Evolutionary conservation across 164 flowering plant genomes (phyloP).

Genomic region (Euptelea pleiosperma): DNA sequence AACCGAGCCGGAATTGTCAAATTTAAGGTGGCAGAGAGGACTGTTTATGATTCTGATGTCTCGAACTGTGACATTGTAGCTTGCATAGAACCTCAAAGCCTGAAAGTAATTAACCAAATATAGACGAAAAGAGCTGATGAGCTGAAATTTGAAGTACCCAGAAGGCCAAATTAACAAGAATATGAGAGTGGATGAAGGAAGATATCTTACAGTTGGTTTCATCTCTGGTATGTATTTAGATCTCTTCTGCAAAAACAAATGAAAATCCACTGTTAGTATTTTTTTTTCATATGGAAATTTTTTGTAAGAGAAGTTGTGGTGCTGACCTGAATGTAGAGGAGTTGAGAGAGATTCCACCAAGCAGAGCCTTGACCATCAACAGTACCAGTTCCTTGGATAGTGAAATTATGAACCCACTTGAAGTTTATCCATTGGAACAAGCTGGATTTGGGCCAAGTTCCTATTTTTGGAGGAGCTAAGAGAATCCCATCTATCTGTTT

Average conservation of each 20-base stretch:
- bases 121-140: too few species aligned
- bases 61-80: slow-evolving; percentile 50
- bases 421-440: slow-evolving; percentile 80
- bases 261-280: not conserved
- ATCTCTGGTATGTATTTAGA: slow-evolving; percentile 40
- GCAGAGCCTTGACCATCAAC: slow-evolving; percentile 76
- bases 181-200: not conserved
- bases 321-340: slow-evolving; percentile 29
- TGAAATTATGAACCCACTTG: slow-evolving; percentile 75
- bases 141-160: not conserved
- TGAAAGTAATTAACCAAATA: slow-evolving; percentile 20
- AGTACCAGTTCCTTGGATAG: slow-evolving; percentile 68
- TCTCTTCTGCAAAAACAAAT: slow-evolving; percentile 42
- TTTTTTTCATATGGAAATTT: not conserved
- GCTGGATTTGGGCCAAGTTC: slow-evolving; percentile 58
- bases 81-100: slow-evolving; percentile 77
- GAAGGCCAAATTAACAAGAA: not conserved
- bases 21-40: slow-evolving; percentile 81
- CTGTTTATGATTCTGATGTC: slow-evolving; percentile 69
- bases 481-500: slow-evolving; percentile 78
- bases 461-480: slow-evolving; percentile 54
- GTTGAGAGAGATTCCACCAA: slow-evolving; percentile 60
- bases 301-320: not conserved
- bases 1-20: slow-evolving; percentile 50
- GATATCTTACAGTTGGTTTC: slow-evolving; percentile 75